Conservation (phyloP, 371 early-diverging fungal species). For the Amoeboradix gromovi region DNA sequence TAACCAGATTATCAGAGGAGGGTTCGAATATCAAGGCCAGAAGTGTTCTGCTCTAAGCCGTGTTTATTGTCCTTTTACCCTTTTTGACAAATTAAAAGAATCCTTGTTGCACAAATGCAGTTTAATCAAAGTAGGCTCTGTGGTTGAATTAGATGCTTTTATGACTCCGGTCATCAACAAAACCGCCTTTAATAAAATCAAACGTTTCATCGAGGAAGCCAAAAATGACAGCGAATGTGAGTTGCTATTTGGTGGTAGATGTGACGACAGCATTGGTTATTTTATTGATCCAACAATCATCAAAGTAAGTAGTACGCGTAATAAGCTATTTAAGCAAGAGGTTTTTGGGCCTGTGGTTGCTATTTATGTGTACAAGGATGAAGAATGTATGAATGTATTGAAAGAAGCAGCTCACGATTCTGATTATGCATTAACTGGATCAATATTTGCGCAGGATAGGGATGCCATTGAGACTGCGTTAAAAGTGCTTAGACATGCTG, state of each 20-base stretch:
- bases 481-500: constrained; percentile 48
- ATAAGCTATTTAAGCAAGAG: constrained; percentile 61
- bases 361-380: constrained; percentile 58
- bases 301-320: constrained; percentile 25
- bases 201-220: constrained; percentile 45
- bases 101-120: constrained; percentile 28
- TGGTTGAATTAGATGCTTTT: constrained; percentile 47
- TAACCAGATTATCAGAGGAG: constrained; percentile 56
- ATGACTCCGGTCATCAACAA: constrained; percentile 56
- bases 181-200: constrained; percentile 72
- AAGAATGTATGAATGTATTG: constrained; percentile 30
- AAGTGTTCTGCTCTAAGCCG: constrained; percentile 86
- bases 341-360: constrained; percentile 94
- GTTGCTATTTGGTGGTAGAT: constrained; percentile 16
- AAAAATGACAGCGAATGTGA: constrained; percentile 4
- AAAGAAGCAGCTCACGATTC: constrained; percentile 35
- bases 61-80: constrained; percentile 54
- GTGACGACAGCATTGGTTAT: constrained; percentile 47
- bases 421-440: constrained; percentile 61
- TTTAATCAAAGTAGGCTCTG: constrained; percentile 52
- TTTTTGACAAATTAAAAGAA: constrained; percentile 41
- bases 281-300: constrained; percentile 71
- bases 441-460: constrained; percentile 61
- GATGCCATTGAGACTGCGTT: constrained; percentile 35
- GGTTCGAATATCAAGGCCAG: constrained; percentile 88